Base-by-base conservation (phyloP, 2,329 filamentous ascomycete species). In the Ambrosiella xylebori region DNA sequence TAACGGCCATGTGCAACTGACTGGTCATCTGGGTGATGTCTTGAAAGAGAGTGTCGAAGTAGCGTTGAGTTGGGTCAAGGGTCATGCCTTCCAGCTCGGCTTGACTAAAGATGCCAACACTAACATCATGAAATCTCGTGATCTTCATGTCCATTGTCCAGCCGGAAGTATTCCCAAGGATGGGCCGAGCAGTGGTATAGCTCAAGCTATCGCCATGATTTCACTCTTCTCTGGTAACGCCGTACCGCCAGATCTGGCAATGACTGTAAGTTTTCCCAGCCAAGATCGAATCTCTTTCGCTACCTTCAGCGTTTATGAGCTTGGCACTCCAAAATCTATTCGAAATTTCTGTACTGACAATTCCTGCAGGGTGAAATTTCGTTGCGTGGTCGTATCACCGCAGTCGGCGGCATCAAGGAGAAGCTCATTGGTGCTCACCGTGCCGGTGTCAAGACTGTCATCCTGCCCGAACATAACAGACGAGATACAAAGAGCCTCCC, bases 11-110 rank as follows among this genome's bases (percentile, higher is more conserved):
- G 88, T 98, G 40, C 93, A 97, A 71, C 81, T 98, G 35, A 98
- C 93, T 1, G 93, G 93, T 61, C 97, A 95, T 69, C 81, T 98
- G 6, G 93, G 93, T 62, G 90, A 96, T 64, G 93, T 98, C 37
- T 81, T 98, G 60, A 97, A 97, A 71, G 93, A 98, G 71, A 91
- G 85, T 62, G 93, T 97, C 47, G 91, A 97, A 70, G 93, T 98
- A 17, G 93, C 93, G 9, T 77, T 97, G 39, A 91, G 85, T 13
- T 98, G 93, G 93, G 93, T 98, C 56, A 96, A 96, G 70, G 87
- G 88, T 3, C 91, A 98, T 68, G 90, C 91, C 2, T 96, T 85
- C 66, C 88, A 95, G 66, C 77, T 98, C 11, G 89, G 89, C 8
- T 75, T 98, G 45, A 89, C 88, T 3, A 76, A 83, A 59, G 83